Evolutionary conservation across 2,329 filamentous ascomycete genomes (phyloP), one percentile per base, ranked within the genome.

Genomic region (Xylariaceae sp.): DNA sequence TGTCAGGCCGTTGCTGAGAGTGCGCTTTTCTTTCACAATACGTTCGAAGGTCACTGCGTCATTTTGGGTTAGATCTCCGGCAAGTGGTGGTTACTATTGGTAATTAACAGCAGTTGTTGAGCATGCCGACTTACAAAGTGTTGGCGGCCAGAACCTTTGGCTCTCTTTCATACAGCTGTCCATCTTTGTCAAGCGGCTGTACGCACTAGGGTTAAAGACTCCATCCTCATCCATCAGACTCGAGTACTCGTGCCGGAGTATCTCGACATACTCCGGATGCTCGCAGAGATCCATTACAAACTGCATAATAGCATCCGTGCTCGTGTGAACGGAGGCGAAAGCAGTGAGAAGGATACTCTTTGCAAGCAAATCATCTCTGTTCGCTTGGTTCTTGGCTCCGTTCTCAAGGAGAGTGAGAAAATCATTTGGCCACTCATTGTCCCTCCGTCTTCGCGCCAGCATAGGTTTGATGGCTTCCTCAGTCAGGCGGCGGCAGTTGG

Each of bases 121-220:
- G 15, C 24, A 21, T 15, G n/a, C 13, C 16, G 13, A 58, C 57
- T 43, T 58, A 68, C 64, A 18, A 8, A 64, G 21, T 4, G 35
- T 11, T 2, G 63, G 59, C 4, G 70, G 68, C n/a, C 55, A 65
- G 4, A 69, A 32, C 6, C 72, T 55, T 44, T 70, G 64, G 33
- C 65, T 69, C 54, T 74, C 72, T 50, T 72, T 73, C 32, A 75
- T 49, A 45, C 73, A 69, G 44, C 65, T 69, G 29, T 74, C 72
- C 7, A 73, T 55, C 30, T 68, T 68, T 30, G 59, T 54, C 16
- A 73, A 51, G 15, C 68, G 63, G 9, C 23, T 33, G 15, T 65
- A 58, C 1, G 55, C 54, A 10, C 18, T 30, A 30, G 61, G 64
- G 18, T 16, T 6, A 20, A 60, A 42, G 10, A 40, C 45, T 11